Conservation (phyloP, 2,329 filamentous ascomycete genomes). For the Fusarium hainanense region DNA sequence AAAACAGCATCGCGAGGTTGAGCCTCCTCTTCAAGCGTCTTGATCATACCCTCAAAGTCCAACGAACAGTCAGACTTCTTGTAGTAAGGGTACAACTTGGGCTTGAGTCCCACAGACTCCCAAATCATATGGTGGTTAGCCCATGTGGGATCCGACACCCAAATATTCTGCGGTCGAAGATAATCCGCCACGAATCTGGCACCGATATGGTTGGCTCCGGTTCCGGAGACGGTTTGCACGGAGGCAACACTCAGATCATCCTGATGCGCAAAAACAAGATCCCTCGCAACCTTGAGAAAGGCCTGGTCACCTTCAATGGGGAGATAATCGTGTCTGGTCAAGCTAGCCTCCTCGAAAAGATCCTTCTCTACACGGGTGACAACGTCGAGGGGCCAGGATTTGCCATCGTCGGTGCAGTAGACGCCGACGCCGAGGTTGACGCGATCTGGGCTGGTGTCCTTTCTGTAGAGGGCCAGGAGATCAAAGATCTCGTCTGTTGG, state of each 20-base stretch:
- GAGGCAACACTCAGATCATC: conserved; percentile 56
- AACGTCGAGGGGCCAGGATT: conserved; percentile 39
- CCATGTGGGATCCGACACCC: conserved; percentile 96
- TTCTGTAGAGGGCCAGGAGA: conserved; percentile 22
- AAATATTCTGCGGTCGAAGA: conserved; percentile 84
- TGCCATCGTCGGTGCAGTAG: conserved; percentile 41
- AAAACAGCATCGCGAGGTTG: conserved; percentile 85
- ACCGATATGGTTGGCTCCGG: conserved; percentile 92
- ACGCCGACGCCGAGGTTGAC: conserved; percentile 42
- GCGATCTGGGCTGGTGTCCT: conserved; percentile 32
- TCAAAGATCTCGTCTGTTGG: conserved; percentile 34
- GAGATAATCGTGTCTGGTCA: conserved; percentile 38
- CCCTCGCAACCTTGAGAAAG: conserved; percentile 34
- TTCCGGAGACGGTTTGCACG: conserved; percentile 95
- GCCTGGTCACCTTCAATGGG: conserved; percentile 38
- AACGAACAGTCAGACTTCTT: conserved; percentile 85
- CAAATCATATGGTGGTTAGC: conserved; percentile 99
- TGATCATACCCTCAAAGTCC: conserved; percentile 89
- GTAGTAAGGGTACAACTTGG: conserved; percentile 93
- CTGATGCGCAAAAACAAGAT: conserved; percentile 30
- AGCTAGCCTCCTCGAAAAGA: conserved; percentile 25
- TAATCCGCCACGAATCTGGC: conserved; percentile 89
- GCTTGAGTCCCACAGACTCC: conserved; percentile 81
- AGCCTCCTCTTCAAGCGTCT: conserved; percentile 70
- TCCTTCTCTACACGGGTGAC: conserved; percentile 34